Evolutionary conservation across 2,329 filamentous ascomycete genomes (phyloP).

Genomic region (Rutstroemia sp.): DNA sequence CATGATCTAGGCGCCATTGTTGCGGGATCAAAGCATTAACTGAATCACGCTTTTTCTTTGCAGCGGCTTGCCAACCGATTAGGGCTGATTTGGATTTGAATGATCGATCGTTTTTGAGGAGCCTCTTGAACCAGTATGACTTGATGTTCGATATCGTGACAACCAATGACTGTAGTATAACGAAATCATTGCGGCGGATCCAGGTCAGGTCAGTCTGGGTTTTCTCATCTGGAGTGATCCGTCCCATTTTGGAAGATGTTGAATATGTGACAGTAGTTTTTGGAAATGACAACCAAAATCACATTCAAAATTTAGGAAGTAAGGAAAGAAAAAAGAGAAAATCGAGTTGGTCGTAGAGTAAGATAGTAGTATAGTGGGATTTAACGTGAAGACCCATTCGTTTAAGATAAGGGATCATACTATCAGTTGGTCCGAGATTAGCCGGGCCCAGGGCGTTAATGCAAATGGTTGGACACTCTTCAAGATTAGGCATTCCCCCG

Average conservation of each 20-base stretch:
- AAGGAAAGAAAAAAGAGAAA: not conserved
- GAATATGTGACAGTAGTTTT: not conserved
- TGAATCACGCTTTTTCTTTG: conserved; percentile 45
- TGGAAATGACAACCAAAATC: too few relatives aligned
- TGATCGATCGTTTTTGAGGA: not conserved
- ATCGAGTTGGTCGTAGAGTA: too few relatives aligned
- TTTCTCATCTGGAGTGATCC: too few relatives aligned
- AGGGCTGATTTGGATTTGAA: not conserved
- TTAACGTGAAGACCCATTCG: too few relatives aligned
- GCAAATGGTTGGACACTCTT: not conserved
- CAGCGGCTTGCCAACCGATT: conserved; percentile 41
- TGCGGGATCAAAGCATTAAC: conserved; percentile 47
- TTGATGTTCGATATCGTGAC: not conserved
- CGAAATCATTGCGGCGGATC: not conserved
- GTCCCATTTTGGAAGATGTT: not conserved
- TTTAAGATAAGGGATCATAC: not conserved
- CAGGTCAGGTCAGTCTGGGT: not conserved
- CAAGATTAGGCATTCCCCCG: not conserved
- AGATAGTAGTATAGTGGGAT: too few relatives aligned
- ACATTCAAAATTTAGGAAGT: too few relatives aligned
- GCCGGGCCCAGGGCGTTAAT: not conserved
- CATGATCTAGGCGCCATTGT: conserved; percentile 44
- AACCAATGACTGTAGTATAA: not conserved
- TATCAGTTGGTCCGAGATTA: not conserved
- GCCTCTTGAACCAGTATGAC: not conserved